Percentiles rank a stretch among this genome's conserved stretches.
phyloP scores from a whole-genome alignment of 2,329 filamentous ascomycete genomes.

The Didymella keratinophila region DNA sequence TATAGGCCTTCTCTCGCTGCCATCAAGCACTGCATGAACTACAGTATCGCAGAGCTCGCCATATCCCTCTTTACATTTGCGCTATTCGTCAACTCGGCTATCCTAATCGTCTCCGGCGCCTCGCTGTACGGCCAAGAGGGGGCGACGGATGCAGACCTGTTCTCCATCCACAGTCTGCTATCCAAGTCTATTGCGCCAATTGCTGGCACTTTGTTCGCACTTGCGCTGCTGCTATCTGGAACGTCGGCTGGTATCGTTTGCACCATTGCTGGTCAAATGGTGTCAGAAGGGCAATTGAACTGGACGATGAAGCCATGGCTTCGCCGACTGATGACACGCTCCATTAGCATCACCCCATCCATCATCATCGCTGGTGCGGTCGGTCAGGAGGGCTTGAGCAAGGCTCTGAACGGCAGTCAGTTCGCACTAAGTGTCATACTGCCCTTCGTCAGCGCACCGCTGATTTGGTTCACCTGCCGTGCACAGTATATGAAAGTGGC shows the following conservation, averaged over 20 bases:
- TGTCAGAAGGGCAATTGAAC: conserved; percentile 80
- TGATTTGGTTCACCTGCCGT: conserved; percentile 85
- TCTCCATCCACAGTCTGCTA: conserved; percentile 80
- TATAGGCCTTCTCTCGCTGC: conserved; percentile 76
- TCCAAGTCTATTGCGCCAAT: conserved; percentile 72
- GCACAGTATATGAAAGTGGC: conserved; percentile 80
- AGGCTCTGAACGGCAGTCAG: conserved; percentile 77
- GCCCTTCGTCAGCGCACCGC: conserved; percentile 81
- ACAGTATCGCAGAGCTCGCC: conserved; percentile 74
- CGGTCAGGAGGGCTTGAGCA: conserved; percentile 72
- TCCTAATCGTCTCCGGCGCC: conserved; percentile 81
- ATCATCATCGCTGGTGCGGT: conserved; percentile 85
- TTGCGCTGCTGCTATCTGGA: conserved; percentile 81
- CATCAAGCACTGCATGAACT: conserved; percentile 77
- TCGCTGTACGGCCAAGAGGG: conserved; percentile 69
- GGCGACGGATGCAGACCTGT: conserved; percentile 77
- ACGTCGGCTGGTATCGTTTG: conserved; percentile 85
- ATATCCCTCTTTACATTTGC: conserved; percentile 82
- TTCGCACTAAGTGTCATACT: conserved; percentile 80
- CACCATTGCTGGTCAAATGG: conserved; percentile 90
- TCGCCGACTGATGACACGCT: conserved; percentile 77
- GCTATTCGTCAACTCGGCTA: conserved; percentile 83
- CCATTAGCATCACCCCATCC: conserved; percentile 80
- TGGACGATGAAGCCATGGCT: conserved; percentile 81
- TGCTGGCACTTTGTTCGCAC: conserved; percentile 83